phyloP scores from a whole-genome alignment of 305 asterid species.

The Striga hermonthica region DNA sequence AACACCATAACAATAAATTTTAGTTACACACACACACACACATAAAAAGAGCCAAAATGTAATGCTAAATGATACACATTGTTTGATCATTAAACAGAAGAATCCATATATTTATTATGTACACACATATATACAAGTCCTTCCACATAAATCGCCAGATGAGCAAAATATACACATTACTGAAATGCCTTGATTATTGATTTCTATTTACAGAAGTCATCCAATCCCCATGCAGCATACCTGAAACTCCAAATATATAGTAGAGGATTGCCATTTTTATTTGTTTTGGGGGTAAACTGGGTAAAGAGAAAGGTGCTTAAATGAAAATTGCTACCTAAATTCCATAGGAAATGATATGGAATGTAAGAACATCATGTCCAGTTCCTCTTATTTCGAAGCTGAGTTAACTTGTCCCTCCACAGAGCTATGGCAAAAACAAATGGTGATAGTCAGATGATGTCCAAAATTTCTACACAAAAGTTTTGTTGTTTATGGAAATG shows the following conservation, averaged over 20 bases:
- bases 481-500: not conserved
- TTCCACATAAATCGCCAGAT: not conserved
- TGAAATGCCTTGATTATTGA: conserved; percentile 20
- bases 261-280: not conserved
- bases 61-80: no score
- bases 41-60: no score
- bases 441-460: no score
- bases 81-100: no score
- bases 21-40: no score
- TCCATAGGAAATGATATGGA: conserved; percentile 11
- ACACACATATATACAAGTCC: not conserved
- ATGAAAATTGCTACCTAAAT: conserved; percentile 18
- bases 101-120: not conserved
- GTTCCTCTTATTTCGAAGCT: conserved; percentile 68
- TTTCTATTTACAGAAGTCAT: conserved; percentile 39
- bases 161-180: conserved; percentile 23
- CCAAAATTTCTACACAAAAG: not conserved
- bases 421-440: conserved; percentile 43
- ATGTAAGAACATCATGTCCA: conserved; percentile 46
- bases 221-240: conserved; percentile 18
- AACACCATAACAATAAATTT: no score
- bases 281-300: not conserved
- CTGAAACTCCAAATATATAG: conserved; percentile 28
- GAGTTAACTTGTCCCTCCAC: conserved; percentile 76
- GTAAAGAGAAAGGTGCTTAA: not conserved